These are phyloP conservation scores for Globisporangium cederbergense DNA, from an alignment of 352 stramenopile species.

Conservation along the genomic window DNA sequence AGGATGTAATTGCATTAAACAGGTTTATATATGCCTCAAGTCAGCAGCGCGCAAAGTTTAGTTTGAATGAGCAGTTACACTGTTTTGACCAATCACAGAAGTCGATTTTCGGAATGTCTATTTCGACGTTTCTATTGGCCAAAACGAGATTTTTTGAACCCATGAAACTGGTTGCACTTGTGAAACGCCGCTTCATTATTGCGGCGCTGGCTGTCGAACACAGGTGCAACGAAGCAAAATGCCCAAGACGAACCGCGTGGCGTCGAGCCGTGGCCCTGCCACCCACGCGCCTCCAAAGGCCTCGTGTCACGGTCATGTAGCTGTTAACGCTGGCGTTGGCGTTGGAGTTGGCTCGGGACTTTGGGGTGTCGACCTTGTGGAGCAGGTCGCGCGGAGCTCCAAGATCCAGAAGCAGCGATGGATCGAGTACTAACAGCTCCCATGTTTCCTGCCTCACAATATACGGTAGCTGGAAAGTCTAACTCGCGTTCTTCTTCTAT, in stretches of 20 bases:
- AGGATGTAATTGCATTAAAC: neutral
- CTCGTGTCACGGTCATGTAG: neutral
- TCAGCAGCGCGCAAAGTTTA: neutral
- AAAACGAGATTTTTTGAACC: neutral
- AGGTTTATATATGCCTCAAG: neutral
- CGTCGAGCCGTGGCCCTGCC: neutral
- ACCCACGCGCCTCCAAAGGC: neutral
- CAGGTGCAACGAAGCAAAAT: neutral
- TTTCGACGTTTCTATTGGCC: neutral
- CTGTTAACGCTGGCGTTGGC: neutral
- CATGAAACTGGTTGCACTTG: neutral
- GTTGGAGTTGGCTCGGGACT: conserved; percentile 14
- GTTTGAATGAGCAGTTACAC: neutral
- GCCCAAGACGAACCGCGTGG: conserved; percentile 6
- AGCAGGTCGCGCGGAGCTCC: conserved; percentile 45
- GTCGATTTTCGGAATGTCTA: neutral
- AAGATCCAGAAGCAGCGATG: conserved; percentile 49
- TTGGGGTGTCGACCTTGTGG: conserved; percentile 43
- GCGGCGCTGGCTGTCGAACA: no score
- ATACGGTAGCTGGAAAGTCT: no score
- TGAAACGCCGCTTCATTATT: no score
- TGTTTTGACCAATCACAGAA: neutral
- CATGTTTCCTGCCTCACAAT: no score
- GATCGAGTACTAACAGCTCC: conserved; percentile 32
- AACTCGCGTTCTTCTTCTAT: no score